Conservation (phyloP, 2,329 filamentous ascomycete genomes). For the Pezicula neosporulosa region DNA sequence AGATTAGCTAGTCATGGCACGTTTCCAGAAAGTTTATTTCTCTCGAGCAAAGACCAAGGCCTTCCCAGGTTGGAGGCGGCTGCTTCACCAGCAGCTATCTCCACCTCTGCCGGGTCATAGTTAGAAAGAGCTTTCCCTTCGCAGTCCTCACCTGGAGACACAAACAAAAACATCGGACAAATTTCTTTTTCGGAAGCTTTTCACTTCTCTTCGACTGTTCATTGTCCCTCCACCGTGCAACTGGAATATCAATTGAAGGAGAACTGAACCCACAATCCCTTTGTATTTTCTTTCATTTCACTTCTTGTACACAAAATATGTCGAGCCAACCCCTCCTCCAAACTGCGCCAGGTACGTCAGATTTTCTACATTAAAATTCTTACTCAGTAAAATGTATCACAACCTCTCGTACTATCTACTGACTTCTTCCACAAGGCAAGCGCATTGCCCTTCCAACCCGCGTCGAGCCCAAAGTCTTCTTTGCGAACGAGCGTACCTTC, state of each 20-base stretch:
- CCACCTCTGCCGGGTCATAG: no score
- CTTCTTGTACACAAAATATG: slow-evolving; percentile 49
- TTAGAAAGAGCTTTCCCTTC: no score
- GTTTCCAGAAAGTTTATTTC: no score
- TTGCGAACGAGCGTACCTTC: slow-evolving; percentile 99
- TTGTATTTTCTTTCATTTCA: neutral
- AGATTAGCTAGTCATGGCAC: no score
- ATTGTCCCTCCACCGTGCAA: slow-evolving; percentile 6
- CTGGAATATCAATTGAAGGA: neutral
- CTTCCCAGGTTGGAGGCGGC: no score
- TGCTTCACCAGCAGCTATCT: no score
- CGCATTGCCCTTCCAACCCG: slow-evolving; percentile 96
- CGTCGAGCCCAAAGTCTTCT: slow-evolving; percentile 99
- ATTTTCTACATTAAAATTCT: neutral
- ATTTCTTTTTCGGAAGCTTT: neutral
- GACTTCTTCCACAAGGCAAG: slow-evolving; percentile 63
- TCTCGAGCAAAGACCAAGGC: no score
- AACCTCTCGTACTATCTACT: slow-evolving; percentile 1
- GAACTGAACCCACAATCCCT: neutral
- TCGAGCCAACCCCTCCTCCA: slow-evolving; percentile 96
- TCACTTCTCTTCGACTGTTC: slow-evolving; percentile 5
- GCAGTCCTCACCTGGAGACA: no score
- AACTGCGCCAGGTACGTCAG: slow-evolving; percentile 74
- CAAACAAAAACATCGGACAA: neutral
- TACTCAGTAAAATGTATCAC: neutral